phyloP scores from a whole-genome alignment of 2,329 filamentous ascomycete genomes.

The Pyricularia grisea region DNA sequence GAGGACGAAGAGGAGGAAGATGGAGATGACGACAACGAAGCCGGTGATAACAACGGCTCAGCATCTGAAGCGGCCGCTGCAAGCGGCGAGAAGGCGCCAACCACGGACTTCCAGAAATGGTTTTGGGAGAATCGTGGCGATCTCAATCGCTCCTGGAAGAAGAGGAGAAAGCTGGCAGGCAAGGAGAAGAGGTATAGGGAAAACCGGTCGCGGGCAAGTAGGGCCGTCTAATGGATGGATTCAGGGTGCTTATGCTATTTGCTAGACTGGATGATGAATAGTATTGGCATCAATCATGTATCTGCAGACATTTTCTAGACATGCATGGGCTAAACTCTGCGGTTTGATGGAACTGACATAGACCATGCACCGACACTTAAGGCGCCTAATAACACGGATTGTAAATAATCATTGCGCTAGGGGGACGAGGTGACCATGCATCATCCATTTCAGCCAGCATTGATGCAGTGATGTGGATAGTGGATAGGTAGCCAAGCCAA shows the following conservation, averaged over 20 bases:
- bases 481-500: background rate
- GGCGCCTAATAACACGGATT: background rate
- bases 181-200: conserved; percentile 61
- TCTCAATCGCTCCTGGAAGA: conserved; percentile 58
- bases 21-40: conserved; percentile 16
- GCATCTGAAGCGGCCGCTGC: conserved; percentile 9
- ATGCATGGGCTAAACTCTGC: background rate
- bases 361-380: background rate
- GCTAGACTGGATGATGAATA: background rate
- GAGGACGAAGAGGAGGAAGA: conserved; percentile 29
- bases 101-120: conserved; percentile 53
- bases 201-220: conserved; percentile 37
- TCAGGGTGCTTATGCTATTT: conserved; percentile 8
- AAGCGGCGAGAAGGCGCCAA: conserved; percentile 9
- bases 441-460: background rate
- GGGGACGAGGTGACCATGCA: no score
- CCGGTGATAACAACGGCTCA: conserved; percentile 9
- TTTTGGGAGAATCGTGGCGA: conserved; percentile 61
- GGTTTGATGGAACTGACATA: no score
- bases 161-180: conserved; percentile 48
- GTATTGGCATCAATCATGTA: background rate
- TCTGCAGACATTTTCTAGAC: background rate
- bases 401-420: background rate
- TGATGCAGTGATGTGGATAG: background rate
- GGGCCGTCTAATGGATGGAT: background rate